Evolutionary conservation across 2,329 filamentous ascomycete genomes (phyloP), one percentile per base, ranked within the genome.

Genomic region (Venturia aucupariae): DNA sequence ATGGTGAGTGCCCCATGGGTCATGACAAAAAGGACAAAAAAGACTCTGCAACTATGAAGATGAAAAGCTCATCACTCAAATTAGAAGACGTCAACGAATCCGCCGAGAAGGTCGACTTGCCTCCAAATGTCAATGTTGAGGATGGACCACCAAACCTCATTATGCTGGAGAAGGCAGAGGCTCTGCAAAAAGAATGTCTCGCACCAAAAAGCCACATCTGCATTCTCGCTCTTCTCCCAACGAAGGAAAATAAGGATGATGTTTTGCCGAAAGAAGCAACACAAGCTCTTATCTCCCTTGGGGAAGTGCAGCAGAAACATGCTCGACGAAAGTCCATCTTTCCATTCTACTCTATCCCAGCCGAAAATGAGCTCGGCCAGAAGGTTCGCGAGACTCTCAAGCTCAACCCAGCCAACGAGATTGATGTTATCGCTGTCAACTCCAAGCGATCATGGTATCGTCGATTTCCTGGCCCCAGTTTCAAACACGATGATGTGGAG

Each of bases 381-480:
- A 73, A 75, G 5, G 74, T 93, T 4, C 79, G 86, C 64, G 77
- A 81, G 48, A 78, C 81, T n/a, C 83, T 97, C 22, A 82, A 80
- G 0, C 80, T 97, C 3, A 72, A 71, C 27, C 72, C 72, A 2
- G 75, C 76, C 0, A 78, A 79, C 1, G 78, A 84, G 7, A 78
- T 91, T 19, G 86, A 92, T 72, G 77, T 97, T 55, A 80, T 97
- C 64, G 92, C 92, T 19, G 75, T 96, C 66, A 97, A 97, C 75
- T 89, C 85, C 39, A 91, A 92, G 71, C 86, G 92, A 63, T 83
- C 84, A 51, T 99, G 94, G 94, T 95, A 87, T 84, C 88, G 89
- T 70, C 84, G 83, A 65, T 94, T 90, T 74, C 78, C 84, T 60
- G 85, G 82, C 7, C 74, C 76, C 10, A 74, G 76, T 19, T 86